phyloP scores from a whole-genome alignment of 192 early-diverging fungal genomes.

The Neocallimastix lanati region DNA sequence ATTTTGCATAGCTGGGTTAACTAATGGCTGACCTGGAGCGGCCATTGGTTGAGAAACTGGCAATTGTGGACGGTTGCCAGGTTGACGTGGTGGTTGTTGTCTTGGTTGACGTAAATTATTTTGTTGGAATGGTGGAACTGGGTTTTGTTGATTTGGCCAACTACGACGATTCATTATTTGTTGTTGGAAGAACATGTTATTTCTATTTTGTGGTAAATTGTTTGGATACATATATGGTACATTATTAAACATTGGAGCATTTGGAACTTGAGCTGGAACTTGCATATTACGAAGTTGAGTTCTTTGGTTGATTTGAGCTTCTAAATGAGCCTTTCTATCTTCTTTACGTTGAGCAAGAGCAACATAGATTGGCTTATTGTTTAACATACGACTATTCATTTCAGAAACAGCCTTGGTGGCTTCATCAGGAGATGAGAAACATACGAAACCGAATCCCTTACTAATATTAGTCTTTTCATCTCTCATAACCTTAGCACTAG shows the following conservation, averaged over 20 bases:
- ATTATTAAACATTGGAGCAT: constrained; percentile 14
- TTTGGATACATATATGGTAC: background rate
- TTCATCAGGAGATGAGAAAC: constrained; percentile 97
- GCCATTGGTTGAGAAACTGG: constrained; percentile 13
- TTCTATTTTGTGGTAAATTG: background rate
- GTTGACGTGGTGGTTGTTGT: constrained; percentile 7
- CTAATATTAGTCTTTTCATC: constrained; percentile 68
- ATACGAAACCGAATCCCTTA: constrained; percentile 97
- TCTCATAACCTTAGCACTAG: constrained; percentile 92
- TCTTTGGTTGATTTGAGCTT: constrained; percentile 86
- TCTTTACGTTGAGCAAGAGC: constrained; percentile 97
- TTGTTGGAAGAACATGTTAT: constrained; percentile 6
- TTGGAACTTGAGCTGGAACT: background rate
- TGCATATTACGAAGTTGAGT: constrained; percentile 39
- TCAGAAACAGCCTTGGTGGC: constrained; percentile 95
- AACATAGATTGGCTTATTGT: constrained; percentile 93
- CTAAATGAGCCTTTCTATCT: constrained; percentile 83
- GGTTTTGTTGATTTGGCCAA: constrained; percentile 29
- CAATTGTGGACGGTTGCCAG: constrained; percentile 14
- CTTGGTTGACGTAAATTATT: constrained; percentile 3
- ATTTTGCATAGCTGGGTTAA: constrained; percentile 13
- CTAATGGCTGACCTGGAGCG: constrained; percentile 12
- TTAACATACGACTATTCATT: constrained; percentile 94
- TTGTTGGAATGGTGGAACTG: constrained; percentile 38
- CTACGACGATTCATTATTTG: constrained; percentile 13